Percentiles rank a stretch among this genome's conserved stretches.
Evolutionary conservation across 441 rosid genomes (phyloP).

Genomic region (Geranium incanum): DNA sequence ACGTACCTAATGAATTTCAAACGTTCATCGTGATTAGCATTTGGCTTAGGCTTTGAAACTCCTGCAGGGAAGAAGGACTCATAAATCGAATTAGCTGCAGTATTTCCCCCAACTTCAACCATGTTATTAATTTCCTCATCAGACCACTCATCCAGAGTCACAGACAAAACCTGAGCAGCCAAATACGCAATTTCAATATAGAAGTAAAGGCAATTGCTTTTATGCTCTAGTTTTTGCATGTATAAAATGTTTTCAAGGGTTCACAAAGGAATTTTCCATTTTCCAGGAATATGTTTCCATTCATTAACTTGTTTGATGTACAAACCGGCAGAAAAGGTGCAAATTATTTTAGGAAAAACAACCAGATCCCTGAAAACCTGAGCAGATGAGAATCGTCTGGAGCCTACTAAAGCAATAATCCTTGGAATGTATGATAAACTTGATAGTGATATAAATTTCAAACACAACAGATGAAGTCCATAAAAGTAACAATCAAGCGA

Average conservation of each 20-base stretch:
- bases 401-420: neutral
- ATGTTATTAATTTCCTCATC: conserved; percentile 78
- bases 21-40: conserved; percentile 69
- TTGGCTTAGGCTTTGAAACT: conserved; percentile 64
- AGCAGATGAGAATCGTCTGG: neutral
- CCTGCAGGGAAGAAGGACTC: conserved; percentile 82
- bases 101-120: conserved; percentile 91
- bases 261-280: neutral
- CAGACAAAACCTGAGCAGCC: conserved; percentile 64
- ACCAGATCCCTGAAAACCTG: neutral
- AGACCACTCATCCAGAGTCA: conserved; percentile 92
- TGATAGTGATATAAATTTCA: neutral
- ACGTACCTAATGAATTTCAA: conserved; percentile 61
- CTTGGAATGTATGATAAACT: neutral
- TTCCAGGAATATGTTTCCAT: neutral
- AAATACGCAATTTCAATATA: conserved; percentile 7
- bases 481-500: neutral
- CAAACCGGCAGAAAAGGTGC: neutral
- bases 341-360: neutral
- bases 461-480: neutral
- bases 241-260: neutral
- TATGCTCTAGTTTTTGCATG: neutral
- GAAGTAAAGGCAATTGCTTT: neutral
- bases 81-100: conserved; percentile 77
- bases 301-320: neutral